Base-by-base conservation (phyloP, 1,139 yeast genomes). In the Pneumocystis carinii region DNA sequence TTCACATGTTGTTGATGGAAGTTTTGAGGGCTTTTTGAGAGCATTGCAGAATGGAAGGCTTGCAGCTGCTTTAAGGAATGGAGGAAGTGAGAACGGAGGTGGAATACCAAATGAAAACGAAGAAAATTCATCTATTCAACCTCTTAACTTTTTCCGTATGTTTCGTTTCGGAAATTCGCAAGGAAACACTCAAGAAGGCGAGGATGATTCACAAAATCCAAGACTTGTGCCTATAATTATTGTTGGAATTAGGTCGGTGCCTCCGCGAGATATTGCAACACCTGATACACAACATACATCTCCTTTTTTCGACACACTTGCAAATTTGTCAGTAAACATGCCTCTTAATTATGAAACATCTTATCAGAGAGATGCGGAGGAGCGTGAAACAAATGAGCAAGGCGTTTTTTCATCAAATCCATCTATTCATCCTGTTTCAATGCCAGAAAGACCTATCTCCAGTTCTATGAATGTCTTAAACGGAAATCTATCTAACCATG, bases 191-290 rank as follows among this genome's bases (percentile, higher is more conserved):
- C 56, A 57, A 64, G 65, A n/a, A 62, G 67, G 29, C 29, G 66
- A 24, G 59, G 61, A 41, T 48, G 63, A 41, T 38, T 62, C 63
- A 32, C 70, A 66, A n/a, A 68, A 69, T 12, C 68, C 70, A 27
- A 72, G 73, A 29, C 70, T 75, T 65, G 76, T 82, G 1, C 86
- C 86, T 0, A 81, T 82, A 5, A 71, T 82, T 67, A 78, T 82
- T 42, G 79, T 82, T n/a, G 84, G 85, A 3, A 79, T 82, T n/a
- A 72, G 83, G 27, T 77, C 82, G 0, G 77, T 77, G 29, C 63
- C 66, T 24, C 60, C 66, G 5, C 61, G 65, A 6, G 65, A 65
- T 39, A 48, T 48, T 12, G 19, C 39, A 15, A 38, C 35, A 10
- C 48, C 61, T 10, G 27, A 32, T 15, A 14, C 56, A n/a, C 61